Evolutionary conservation across 805 yeast species (phyloP).

Genomic region (Diddensiella transvaalensis): DNA sequence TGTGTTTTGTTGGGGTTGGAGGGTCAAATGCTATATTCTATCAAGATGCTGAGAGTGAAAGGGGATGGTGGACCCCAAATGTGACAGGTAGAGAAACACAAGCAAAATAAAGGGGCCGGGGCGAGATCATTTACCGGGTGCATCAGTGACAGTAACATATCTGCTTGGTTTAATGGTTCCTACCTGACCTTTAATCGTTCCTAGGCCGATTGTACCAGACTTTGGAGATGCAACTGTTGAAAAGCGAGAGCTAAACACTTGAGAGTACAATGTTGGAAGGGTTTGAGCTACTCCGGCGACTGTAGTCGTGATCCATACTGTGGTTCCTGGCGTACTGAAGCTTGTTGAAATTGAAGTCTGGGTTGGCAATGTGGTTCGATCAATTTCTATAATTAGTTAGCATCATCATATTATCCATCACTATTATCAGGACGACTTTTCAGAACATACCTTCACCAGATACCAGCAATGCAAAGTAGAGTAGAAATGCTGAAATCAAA

Average conservation of each 20-base stretch:
- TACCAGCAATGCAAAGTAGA: not conserved
- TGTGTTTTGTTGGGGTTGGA: too few species aligned
- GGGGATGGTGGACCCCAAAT: too few species aligned
- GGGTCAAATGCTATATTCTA: too few species aligned
- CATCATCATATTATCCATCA: not conserved
- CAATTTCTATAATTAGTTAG: slow-evolving; percentile 8
- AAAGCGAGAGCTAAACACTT: slow-evolving; percentile 38
- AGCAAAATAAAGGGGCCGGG: too few species aligned
- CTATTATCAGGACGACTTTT: too few species aligned
- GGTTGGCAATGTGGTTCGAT: slow-evolving; percentile 11
- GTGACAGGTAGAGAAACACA: too few species aligned
- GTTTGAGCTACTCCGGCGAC: slow-evolving; percentile 34
- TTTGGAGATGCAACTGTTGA: slow-evolving; percentile 44
- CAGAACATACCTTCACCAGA: not conserved
- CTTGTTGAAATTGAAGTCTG: slow-evolving; percentile 12
- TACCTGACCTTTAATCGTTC: slow-evolving; percentile 60
- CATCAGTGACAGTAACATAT: slow-evolving; percentile 16
- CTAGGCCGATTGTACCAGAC: slow-evolving; percentile 75
- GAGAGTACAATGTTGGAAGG: slow-evolving; percentile 41
- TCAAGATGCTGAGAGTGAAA: too few species aligned
- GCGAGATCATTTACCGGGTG: too few species aligned
- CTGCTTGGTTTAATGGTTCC: slow-evolving; percentile 41
- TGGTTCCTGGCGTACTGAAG: slow-evolving; percentile 11
- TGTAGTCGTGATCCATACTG: slow-evolving; percentile 24
- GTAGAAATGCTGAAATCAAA: not conserved